phyloP scores from a whole-genome alignment of 2,329 filamentous ascomycete species.

The Eurotiales sp. region DNA sequence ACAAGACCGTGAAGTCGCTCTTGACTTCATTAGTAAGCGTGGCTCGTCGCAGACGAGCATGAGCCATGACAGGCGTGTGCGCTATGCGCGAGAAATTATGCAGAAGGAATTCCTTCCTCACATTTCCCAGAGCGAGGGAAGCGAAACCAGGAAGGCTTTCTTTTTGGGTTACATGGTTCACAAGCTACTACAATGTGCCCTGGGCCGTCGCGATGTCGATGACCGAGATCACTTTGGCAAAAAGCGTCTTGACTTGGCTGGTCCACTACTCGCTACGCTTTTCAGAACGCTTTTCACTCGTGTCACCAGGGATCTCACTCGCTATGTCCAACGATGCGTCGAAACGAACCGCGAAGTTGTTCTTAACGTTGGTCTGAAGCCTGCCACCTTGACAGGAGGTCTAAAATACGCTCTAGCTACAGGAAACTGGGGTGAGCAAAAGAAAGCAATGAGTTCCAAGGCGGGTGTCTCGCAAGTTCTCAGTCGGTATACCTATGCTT shows the following conservation, averaged over 20 bases:
- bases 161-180: constrained; percentile 99
- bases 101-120: constrained; percentile 96
- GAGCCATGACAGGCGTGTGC: constrained; percentile 80
- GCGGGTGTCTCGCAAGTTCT: constrained; percentile 97
- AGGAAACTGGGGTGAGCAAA: constrained; percentile 99
- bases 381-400: constrained; percentile 84
- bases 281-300: constrained; percentile 90
- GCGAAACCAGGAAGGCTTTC: constrained; percentile 93
- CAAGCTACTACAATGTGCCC: constrained; percentile 84
- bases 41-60: constrained; percentile 68
- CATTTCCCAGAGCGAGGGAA: constrained; percentile 91
- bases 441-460: constrained; percentile 92
- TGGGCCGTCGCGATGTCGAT: constrained; percentile 89
- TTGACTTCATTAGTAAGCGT: constrained; percentile 94
- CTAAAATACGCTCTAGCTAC: constrained; percentile 96
- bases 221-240: constrained; percentile 99
- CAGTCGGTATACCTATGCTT: constrained; percentile 96
- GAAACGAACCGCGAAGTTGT: constrained; percentile 88
- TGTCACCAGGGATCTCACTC: constrained; percentile 84
- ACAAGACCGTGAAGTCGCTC: constrained; percentile 87
- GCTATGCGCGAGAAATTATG: constrained; percentile 88
- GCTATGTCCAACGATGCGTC: constrained; percentile 87
- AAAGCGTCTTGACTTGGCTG: constrained; percentile 93
- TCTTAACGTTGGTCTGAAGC: constrained; percentile 84
- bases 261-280: constrained; percentile 89